Evolutionary conservation across 495 filamentous ascomycete species (phyloP).

Genomic region (Hyphodiscus hymeniophilus): DNA sequence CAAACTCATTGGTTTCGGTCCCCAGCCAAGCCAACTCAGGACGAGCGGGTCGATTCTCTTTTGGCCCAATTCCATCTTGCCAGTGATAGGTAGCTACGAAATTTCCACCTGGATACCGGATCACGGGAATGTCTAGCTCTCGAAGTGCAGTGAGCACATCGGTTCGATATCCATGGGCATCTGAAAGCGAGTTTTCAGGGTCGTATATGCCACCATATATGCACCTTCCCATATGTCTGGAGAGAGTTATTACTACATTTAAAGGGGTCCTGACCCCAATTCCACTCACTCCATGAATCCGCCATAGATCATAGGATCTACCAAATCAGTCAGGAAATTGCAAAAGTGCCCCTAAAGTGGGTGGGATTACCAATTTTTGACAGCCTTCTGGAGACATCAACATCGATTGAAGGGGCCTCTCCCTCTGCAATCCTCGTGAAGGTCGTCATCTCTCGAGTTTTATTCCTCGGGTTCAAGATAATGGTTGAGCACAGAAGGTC

Average conservation of each 20-base stretch:
- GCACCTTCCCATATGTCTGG: constrained; percentile 73
- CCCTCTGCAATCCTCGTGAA: constrained; percentile 55
- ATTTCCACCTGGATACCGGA: constrained; percentile 75
- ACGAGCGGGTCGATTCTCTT: constrained; percentile 53
- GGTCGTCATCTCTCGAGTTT: constrained; percentile 45
- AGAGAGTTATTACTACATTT: not conserved
- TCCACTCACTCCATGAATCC: constrained; percentile 62
- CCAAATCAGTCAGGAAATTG: not conserved
- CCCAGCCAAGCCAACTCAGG: constrained; percentile 72
- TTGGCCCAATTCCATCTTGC: constrained; percentile 69
- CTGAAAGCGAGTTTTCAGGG: constrained; percentile 58
- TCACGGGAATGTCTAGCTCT: constrained; percentile 63
- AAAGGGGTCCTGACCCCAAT: not conserved
- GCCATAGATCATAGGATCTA: constrained; percentile 54
- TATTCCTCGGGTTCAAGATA: too few species aligned
- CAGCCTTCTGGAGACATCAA: constrained; percentile 50
- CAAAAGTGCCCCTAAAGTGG: not conserved
- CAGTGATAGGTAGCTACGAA: constrained; percentile 79
- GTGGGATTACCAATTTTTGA: constrained; percentile 52
- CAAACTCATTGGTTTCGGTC: constrained; percentile 66
- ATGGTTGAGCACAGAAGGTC: too few species aligned
- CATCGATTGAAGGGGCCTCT: constrained; percentile 49
- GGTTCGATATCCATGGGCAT: constrained; percentile 65
- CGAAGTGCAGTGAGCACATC: constrained; percentile 64
- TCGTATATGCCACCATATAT: constrained; percentile 84